These are phyloP conservation scores for Cynanchum wilfordii DNA, from an alignment of 257 asterid genomes.

Conservation along the genomic window DNA sequence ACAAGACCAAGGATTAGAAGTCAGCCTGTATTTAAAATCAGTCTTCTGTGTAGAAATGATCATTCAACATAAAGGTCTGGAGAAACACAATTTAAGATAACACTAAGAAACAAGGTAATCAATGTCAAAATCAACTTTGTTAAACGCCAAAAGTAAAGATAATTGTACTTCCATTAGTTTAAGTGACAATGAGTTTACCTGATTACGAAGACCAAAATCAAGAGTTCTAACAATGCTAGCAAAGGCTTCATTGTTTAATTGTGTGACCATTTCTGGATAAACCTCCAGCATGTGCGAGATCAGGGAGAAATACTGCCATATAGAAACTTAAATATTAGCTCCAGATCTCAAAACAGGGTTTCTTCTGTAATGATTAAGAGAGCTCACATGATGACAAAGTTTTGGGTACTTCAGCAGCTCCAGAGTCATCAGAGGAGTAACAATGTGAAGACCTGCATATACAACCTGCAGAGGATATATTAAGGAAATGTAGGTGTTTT, in stretches of 20 bases:
- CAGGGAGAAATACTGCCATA: constrained; percentile 73
- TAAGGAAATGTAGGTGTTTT: not conserved
- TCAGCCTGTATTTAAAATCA: not conserved
- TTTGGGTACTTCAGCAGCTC: constrained; percentile 91
- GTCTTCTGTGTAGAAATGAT: not conserved
- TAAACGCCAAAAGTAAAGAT: not conserved
- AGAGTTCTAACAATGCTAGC: constrained; percentile 69
- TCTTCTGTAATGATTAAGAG: constrained; percentile 16
- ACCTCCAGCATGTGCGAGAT: constrained; percentile 93
- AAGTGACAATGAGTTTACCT: constrained; percentile 39
- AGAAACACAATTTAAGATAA: not conserved
- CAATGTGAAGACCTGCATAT: constrained; percentile 80
- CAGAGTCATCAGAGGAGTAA: constrained; percentile 72
- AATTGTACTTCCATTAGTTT: not conserved
- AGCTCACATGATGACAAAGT: constrained; percentile 74
- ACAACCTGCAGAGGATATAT: constrained; percentile 61
- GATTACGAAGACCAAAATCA: constrained; percentile 82
- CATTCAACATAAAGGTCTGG: not conserved
- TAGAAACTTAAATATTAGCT: constrained; percentile 29
- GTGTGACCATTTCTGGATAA: constrained; percentile 79
- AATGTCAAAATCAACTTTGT: not conserved
- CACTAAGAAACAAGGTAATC: not conserved
- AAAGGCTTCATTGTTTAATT: constrained; percentile 60
- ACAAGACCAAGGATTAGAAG: not conserved
- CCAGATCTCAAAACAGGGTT: constrained; percentile 2